Evolutionary conservation across 1,139 yeast species (phyloP).

Genomic region (Diutina neorugosa): DNA sequence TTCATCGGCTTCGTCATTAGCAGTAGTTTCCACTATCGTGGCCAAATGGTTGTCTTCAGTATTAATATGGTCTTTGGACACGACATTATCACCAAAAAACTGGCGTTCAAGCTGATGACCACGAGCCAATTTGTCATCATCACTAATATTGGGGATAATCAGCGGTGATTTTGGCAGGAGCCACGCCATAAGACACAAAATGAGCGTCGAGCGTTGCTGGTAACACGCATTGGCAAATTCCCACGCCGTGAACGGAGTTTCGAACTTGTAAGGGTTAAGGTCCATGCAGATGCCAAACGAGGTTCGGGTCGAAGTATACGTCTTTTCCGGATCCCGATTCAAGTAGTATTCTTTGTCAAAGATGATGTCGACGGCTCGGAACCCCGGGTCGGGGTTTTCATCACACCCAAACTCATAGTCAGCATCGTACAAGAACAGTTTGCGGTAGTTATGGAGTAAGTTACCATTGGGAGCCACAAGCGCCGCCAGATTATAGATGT

Average conservation of each 20-base stretch:
- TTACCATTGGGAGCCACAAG: slow-evolving; percentile 49
- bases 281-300: slow-evolving; percentile 94
- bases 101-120: background rate
- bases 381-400: slow-evolving; percentile 41
- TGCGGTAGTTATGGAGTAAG: slow-evolving; percentile 57
- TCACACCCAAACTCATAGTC: slow-evolving; percentile 75
- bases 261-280: slow-evolving; percentile 73
- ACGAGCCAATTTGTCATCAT: background rate
- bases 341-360: slow-evolving; percentile 19
- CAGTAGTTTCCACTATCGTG: background rate
- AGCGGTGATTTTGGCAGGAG: slow-evolving; percentile 44
- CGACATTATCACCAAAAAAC: background rate
- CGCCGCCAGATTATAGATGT: slow-evolving; percentile 61
- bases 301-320: slow-evolving; percentile 16
- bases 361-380: slow-evolving; percentile 23
- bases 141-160: background rate
- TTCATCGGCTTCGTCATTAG: background rate
- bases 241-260: slow-evolving; percentile 62
- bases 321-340: slow-evolving; percentile 5
- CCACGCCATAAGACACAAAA: slow-evolving; percentile 88
- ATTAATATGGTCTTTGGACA: too few species aligned
- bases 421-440: slow-evolving; percentile 65
- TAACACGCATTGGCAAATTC: slow-evolving; percentile 57
- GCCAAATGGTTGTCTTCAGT: background rate
- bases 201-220: slow-evolving; percentile 35